A percentile compares a stretch with the other conserved stretches of the same genome.
phyloP scores from a whole-genome alignment of 176 grass and related monocot species.

The Lolium rigidum region DNA sequence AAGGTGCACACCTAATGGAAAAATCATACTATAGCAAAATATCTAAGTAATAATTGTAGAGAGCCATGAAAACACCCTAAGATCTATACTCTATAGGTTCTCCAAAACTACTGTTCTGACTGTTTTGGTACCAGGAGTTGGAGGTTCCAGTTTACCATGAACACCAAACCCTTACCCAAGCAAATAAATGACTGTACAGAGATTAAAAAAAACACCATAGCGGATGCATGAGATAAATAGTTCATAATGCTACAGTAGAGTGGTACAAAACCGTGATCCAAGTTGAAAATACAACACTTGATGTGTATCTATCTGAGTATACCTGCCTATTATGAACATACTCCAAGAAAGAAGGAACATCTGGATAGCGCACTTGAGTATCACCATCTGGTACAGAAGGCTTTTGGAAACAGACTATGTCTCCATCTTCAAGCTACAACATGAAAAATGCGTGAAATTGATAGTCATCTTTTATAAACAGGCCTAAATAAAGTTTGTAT shows the following conservation, averaged over 20 bases:
- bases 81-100: background rate
- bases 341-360: slow-evolving; percentile 95
- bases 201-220: background rate
- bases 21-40: slow-evolving; percentile 7
- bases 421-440: slow-evolving; percentile 91
- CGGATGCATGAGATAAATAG: slow-evolving; percentile 21
- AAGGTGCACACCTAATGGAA: slow-evolving; percentile 6
- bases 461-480: slow-evolving; percentile 5
- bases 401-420: slow-evolving; percentile 91
- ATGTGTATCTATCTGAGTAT: slow-evolving; percentile 40
- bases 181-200: slow-evolving; percentile 21
- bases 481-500: slow-evolving; percentile 25
- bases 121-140: background rate
- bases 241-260: background rate
- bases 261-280: slow-evolving; percentile 13
- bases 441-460: slow-evolving; percentile 10
- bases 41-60: slow-evolving; percentile 1
- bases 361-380: slow-evolving; percentile 73
- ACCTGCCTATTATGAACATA: slow-evolving; percentile 99
- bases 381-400: slow-evolving; percentile 44
- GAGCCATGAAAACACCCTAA: slow-evolving; percentile 22
- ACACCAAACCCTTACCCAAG: slow-evolving; percentile 30
- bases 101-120: background rate
- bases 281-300: slow-evolving; percentile 30
- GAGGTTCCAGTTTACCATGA: slow-evolving; percentile 21